These are phyloP conservation scores for Lippia alba DNA, from an alignment of 305 asterid genomes.

Conservation along the genomic window DNA sequence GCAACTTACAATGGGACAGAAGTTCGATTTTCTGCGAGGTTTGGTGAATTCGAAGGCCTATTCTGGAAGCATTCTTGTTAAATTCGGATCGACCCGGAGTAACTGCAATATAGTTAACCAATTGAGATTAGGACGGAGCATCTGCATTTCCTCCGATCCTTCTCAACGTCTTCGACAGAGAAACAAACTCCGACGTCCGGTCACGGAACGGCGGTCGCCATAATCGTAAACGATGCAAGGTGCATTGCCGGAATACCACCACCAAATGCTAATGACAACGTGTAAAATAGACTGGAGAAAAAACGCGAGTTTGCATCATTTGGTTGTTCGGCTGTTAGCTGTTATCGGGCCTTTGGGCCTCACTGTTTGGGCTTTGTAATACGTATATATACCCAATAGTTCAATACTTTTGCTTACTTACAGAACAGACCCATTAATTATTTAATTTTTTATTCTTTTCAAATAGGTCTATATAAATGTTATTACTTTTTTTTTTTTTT, in stretches of 20 bases:
- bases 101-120: slow-evolving; percentile 25
- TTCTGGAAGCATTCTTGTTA: slow-evolving; percentile 62
- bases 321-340: slow-evolving; percentile 18
- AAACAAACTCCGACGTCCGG: slow-evolving; percentile 67
- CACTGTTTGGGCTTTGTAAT: background rate
- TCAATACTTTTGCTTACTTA: no score
- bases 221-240: slow-evolving; percentile 26
- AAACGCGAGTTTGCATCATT: slow-evolving; percentile 28
- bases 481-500: no score
- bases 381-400: no score
- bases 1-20: slow-evolving; percentile 50
- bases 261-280: slow-evolving; percentile 23
- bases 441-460: no score
- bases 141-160: slow-evolving; percentile 41
- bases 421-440: no score
- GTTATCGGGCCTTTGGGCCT: background rate
- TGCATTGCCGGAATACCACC: slow-evolving; percentile 7
- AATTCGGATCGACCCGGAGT: slow-evolving; percentile 64
- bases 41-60: slow-evolving; percentile 65
- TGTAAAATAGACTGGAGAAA: background rate
- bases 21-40: slow-evolving; percentile 66
- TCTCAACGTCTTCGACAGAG: slow-evolving; percentile 55
- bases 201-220: slow-evolving; percentile 67
- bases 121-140: slow-evolving; percentile 36
- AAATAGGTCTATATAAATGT: no score